Percentiles rank a stretch among this genome's conserved stretches.
phyloP scores from a whole-genome alignment of 306 rosid species.

The Cucurbita maxima region DNA sequence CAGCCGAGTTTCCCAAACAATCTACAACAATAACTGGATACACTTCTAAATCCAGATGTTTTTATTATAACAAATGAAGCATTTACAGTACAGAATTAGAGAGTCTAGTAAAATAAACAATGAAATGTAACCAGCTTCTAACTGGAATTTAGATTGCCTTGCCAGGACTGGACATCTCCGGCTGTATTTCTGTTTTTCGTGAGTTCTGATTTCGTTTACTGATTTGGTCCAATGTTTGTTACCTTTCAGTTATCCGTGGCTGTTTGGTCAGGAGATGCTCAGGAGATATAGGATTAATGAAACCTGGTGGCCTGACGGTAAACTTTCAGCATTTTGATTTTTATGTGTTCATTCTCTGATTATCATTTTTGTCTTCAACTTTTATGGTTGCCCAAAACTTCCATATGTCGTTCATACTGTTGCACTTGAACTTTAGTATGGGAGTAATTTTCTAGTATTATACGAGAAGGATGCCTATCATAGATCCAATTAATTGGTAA shows the following conservation, averaged over 20 bases:
- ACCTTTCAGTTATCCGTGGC: constrained; percentile 69
- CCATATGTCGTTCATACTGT: neutral
- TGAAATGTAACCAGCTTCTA: no score
- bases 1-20: no score
- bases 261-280: constrained; percentile 87
- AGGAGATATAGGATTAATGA: constrained; percentile 54
- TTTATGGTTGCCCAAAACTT: neutral
- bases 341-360: neutral
- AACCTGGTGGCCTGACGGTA: constrained; percentile 50
- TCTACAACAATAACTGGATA: no score
- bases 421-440: neutral
- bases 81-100: no score
- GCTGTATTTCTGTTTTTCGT: no score
- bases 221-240: constrained; percentile 7
- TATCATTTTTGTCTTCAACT: neutral
- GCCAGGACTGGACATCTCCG: no score
- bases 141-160: no score
- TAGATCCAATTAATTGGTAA: neutral
- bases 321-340: neutral
- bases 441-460: no score
- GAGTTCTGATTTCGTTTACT: neutral
- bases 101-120: no score
- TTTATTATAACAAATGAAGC: no score
- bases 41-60: no score
- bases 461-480: neutral